These are phyloP conservation scores for Gamarada debralockiae DNA, from an alignment of 495 filamentous ascomycete species.

Conservation along the genomic window DNA sequence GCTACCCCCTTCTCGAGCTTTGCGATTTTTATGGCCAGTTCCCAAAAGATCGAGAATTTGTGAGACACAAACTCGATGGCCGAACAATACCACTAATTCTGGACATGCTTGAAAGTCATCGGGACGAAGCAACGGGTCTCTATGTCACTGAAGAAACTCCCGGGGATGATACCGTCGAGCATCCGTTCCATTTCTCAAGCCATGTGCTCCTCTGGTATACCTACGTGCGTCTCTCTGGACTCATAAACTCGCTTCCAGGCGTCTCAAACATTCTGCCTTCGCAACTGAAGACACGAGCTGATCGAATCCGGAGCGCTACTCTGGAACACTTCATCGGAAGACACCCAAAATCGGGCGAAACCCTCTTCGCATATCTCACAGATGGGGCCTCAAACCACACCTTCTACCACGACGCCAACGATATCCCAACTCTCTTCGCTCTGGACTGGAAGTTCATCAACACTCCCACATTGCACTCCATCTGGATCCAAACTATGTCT, in stretches of 20 bases:
- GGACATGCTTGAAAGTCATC: not conserved
- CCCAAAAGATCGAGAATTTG: constrained; percentile 5
- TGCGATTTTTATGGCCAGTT: constrained; percentile 11
- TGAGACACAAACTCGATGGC: not conserved
- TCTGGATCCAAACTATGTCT: constrained; percentile 11
- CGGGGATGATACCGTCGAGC: constrained; percentile 10
- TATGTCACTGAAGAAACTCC: constrained; percentile 14
- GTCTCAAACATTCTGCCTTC: not conserved
- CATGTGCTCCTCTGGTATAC: constrained; percentile 16
- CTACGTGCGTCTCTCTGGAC: not conserved
- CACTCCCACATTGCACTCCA: not conserved
- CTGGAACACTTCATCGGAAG: not conserved
- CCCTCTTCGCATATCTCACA: constrained; percentile 8
- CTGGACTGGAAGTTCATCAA: constrained; percentile 2
- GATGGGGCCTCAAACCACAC: constrained; percentile 8
- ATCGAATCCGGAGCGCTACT: not conserved
- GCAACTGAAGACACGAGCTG: not conserved
- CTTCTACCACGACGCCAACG: constrained; percentile 19
- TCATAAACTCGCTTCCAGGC: not conserved
- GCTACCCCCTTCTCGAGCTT: constrained; percentile 16
- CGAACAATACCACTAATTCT: not conserved
- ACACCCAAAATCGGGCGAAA: not conserved
- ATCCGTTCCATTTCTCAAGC: constrained; percentile 17
- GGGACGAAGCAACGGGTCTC: not conserved
- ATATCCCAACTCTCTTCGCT: constrained; percentile 14